A percentile compares a stretch with the other conserved stretches of the same genome.
These are phyloP conservation scores for Kodamaea alishanica DNA, from an alignment of 1,139 yeast genomes.

Conservation along the genomic window DNA sequence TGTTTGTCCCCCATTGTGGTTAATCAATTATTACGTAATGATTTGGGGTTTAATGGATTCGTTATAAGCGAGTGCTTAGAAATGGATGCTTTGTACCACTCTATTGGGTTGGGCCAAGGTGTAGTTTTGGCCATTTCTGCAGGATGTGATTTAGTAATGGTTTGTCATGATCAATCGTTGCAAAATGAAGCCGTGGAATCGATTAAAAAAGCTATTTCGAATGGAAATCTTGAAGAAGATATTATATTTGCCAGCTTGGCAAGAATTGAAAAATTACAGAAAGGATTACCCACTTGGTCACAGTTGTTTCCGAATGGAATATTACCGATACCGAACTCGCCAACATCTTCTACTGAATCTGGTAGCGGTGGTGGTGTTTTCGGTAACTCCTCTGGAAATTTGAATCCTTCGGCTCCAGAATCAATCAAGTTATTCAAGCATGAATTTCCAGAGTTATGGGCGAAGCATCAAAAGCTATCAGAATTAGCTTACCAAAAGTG, in stretches of 20 bases:
- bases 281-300: constrained; percentile 45
- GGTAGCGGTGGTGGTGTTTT: too few species aligned
- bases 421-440: constrained; percentile 25
- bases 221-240: constrained; percentile 52
- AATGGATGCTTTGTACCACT: constrained; percentile 60
- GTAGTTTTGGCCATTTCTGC: constrained; percentile 60
- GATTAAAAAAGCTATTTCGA: constrained; percentile 48
- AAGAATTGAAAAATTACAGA: constrained; percentile 46
- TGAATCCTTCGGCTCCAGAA: constrained; percentile 6
- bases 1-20: constrained; percentile 58
- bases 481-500: constrained; percentile 50
- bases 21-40: constrained; percentile 50
- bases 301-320: constrained; percentile 41
- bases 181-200: constrained; percentile 61
- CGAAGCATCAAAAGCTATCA: constrained; percentile 44
- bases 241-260: constrained; percentile 38
- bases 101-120: constrained; percentile 65
- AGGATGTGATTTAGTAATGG: constrained; percentile 64
- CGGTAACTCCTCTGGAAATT: not conserved
- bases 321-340: constrained; percentile 3
- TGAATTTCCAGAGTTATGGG: constrained; percentile 34
- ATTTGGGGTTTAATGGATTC: constrained; percentile 54
- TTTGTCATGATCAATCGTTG: constrained; percentile 54
- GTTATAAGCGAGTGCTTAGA: constrained; percentile 65
- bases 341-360: constrained; percentile 24